Conservation (phyloP, 495 filamentous ascomycete genomes). For the Trichoderma asperelloides region DNA sequence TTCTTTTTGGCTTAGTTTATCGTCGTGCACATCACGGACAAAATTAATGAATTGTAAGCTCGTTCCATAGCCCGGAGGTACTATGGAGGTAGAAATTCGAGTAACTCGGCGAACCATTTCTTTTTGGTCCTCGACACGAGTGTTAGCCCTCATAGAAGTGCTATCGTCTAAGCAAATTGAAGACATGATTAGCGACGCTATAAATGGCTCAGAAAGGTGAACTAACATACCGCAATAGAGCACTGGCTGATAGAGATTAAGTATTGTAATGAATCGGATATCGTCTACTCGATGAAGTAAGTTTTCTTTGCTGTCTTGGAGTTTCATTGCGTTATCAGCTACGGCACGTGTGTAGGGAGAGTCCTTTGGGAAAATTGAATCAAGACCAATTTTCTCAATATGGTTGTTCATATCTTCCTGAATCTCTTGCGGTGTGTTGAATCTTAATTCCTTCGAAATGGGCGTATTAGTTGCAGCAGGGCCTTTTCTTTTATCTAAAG, state of each 20-base stretch:
- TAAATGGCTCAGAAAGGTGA: neutral
- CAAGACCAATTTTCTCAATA: neutral
- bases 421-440: neutral
- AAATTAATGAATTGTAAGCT: neutral
- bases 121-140: neutral
- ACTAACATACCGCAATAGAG: neutral
- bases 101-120: neutral
- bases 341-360: neutral
- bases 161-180: neutral
- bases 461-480: no score
- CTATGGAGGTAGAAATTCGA: neutral
- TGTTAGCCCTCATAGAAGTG: neutral
- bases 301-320: neutral
- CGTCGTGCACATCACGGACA: neutral
- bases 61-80: neutral
- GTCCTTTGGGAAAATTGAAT: neutral
- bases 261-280: neutral
- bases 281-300: neutral
- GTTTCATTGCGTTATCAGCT: neutral
- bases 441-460: no score
- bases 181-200: neutral
- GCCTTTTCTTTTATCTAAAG: no score
- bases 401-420: neutral
- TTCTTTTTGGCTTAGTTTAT: neutral
- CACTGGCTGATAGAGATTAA: neutral